Evolutionary conservation across 805 yeast species (phyloP).

Genomic region (Dipodascus geniculatus): DNA sequence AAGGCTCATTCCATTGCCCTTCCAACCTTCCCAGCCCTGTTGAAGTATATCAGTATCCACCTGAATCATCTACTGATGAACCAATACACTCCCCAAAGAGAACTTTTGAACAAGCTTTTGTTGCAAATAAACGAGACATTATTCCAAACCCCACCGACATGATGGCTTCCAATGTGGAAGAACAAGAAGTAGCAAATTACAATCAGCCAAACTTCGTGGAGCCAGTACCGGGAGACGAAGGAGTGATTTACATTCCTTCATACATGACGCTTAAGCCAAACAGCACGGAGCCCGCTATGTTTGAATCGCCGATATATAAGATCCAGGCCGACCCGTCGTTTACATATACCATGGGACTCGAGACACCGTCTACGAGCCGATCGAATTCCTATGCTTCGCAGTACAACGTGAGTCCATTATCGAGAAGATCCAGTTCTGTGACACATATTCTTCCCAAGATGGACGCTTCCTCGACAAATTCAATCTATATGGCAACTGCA

Average conservation of each 20-base stretch:
- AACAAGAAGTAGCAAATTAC: too few relatives aligned
- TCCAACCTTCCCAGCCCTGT: neutral
- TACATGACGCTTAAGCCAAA: too few relatives aligned
- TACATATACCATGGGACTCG: neutral
- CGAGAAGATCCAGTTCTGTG: neutral
- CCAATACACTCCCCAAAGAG: neutral
- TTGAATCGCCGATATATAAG: neutral
- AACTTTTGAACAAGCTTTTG: conserved; percentile 1
- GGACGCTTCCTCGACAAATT: neutral
- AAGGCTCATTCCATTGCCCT: neutral
- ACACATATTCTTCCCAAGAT: neutral
- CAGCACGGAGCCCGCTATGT: too few relatives aligned
- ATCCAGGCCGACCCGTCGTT: neutral
- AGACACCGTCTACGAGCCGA: neutral
- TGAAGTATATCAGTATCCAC: neutral
- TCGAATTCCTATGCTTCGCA: neutral
- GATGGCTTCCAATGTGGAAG: too few relatives aligned
- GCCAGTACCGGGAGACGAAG: too few relatives aligned
- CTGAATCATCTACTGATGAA: neutral
- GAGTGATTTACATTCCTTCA: too few relatives aligned
- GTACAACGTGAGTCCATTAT: neutral
- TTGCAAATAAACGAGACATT: neutral
- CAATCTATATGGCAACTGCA: neutral
- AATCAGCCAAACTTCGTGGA: too few relatives aligned
- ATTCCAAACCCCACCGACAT: too few relatives aligned